Evolutionary conservation across 768 basidiomycete genomes (phyloP).

Genomic region (Rhizopogon vinicolor): DNA sequence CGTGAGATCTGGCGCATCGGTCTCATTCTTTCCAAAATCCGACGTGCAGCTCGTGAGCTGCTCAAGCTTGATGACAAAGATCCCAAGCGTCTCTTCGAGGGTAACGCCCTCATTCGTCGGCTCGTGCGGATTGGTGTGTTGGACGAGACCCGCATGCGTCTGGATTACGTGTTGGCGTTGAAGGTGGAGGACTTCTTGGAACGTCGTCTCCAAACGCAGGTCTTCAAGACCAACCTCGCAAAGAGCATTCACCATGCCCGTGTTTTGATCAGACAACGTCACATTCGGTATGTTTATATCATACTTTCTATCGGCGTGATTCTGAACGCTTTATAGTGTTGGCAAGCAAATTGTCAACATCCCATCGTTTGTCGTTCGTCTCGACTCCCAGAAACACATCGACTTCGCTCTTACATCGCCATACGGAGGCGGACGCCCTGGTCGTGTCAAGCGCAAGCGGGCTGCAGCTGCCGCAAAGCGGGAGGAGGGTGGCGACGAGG

Average conservation of each 20-base stretch:
- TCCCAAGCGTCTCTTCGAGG: slow-evolving; percentile 99
- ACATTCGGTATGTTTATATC: slow-evolving; percentile 76
- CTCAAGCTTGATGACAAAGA: slow-evolving; percentile 99
- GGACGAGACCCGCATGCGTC: slow-evolving; percentile 97
- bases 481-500: slow-evolving; percentile 85
- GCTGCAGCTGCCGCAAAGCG: slow-evolving; percentile 88
- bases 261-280: slow-evolving; percentile 95
- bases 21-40: slow-evolving; percentile 97
- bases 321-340: slow-evolving; percentile 51
- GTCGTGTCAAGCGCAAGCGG: slow-evolving; percentile 99
- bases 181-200: slow-evolving; percentile 99
- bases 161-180: slow-evolving; percentile 99
- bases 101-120: slow-evolving; percentile 92
- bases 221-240: slow-evolving; percentile 97
- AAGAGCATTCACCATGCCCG: slow-evolving; percentile 99
- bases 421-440: slow-evolving; percentile 90
- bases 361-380: slow-evolving; percentile 97
- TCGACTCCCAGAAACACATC: slow-evolving; percentile 99
- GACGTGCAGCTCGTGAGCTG: slow-evolving; percentile 99
- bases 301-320: background rate
- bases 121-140: slow-evolving; percentile 99
- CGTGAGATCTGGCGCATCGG: slow-evolving; percentile 99
- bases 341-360: slow-evolving; percentile 99
- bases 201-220: slow-evolving; percentile 96
- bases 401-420: slow-evolving; percentile 98